A percentile compares a stretch with the other conserved stretches of the same genome.
These are phyloP conservation scores for Tilletia walkeri DNA, from an alignment of 1,284 basidiomycete genomes.

Conservation along the genomic window DNA sequence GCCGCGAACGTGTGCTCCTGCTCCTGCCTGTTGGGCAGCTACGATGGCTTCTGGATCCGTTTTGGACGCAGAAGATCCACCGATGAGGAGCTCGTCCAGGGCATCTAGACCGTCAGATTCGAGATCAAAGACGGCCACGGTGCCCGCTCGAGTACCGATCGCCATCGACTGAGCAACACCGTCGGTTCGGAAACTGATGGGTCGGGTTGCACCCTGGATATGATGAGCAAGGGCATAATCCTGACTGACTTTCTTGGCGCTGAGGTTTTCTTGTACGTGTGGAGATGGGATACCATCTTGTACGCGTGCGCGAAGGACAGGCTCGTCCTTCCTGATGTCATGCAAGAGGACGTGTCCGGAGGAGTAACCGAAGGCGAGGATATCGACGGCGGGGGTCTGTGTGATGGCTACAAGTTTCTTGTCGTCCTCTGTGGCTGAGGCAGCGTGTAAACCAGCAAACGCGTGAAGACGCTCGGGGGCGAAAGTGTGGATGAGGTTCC, in stretches of 20 bases:
- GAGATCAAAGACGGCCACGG: slow-evolving; percentile 51
- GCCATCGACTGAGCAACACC: slow-evolving; percentile 55
- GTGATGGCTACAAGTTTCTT: slow-evolving; percentile 59
- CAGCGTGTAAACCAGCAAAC: slow-evolving; percentile 1
- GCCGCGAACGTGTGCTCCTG: not conserved
- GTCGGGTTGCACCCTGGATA: slow-evolving; percentile 55
- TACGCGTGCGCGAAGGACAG: slow-evolving; percentile 58
- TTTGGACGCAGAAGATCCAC: not conserved
- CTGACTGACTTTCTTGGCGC: slow-evolving; percentile 11
- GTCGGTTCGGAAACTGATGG: slow-evolving; percentile 85
- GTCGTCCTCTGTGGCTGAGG: not conserved
- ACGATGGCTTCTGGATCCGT: slow-evolving; percentile 8
- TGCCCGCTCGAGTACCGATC: slow-evolving; percentile 45
- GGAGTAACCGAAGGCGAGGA: slow-evolving; percentile 83
- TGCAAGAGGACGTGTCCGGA: slow-evolving; percentile 84
- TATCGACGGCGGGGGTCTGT: slow-evolving; percentile 93
- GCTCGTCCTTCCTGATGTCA: slow-evolving; percentile 84
- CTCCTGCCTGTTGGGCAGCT: not conserved
- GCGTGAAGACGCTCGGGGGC: not conserved
- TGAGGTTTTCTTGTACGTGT: slow-evolving; percentile 63
- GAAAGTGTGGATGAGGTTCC: slow-evolving; percentile 60
- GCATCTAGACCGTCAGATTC: slow-evolving; percentile 27
- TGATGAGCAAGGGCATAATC: slow-evolving; percentile 52
- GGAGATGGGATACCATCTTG: slow-evolving; percentile 60
- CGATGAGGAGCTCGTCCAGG: not conserved